These are phyloP conservation scores for Metarhizium rileyi DNA, from an alignment of 2,329 filamentous ascomycete species.

Conservation along the genomic window DNA sequence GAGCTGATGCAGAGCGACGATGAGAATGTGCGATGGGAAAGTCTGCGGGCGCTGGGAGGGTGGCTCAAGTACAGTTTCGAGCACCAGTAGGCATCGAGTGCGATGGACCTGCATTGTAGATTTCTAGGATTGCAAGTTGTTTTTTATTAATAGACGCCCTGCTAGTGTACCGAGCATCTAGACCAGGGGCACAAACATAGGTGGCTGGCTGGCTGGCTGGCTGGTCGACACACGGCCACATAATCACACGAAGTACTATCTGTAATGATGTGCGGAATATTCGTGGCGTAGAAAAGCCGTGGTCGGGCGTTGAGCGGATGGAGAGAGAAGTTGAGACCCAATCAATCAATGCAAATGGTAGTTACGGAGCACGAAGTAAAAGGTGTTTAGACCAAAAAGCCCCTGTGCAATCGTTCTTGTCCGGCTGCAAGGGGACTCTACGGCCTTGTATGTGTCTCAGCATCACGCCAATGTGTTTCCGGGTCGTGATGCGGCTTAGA, in stretches of 20 bases:
- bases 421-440: no score
- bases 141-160: background rate
- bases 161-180: background rate
- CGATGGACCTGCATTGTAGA: slow-evolving; percentile 10
- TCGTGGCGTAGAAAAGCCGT: no score
- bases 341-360: no score
- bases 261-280: no score
- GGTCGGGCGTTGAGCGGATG: no score
- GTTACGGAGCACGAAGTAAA: no score
- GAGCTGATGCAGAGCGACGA: slow-evolving; percentile 85
- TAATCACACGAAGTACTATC: no score
- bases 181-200: background rate
- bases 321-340: no score
- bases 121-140: background rate
- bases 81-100: slow-evolving; percentile 9
- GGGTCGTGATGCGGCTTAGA: background rate
- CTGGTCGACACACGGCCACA: background rate
- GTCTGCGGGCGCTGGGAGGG: slow-evolving; percentile 65
- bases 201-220: background rate
- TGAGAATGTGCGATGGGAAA: slow-evolving; percentile 88
- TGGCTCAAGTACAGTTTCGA: slow-evolving; percentile 59
- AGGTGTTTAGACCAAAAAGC: no score
- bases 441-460: no score
- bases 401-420: no score
- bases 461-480: no score